Base-by-base conservation (phyloP, 257 asterid genomes). In the Solanum habrochaites region DNA sequence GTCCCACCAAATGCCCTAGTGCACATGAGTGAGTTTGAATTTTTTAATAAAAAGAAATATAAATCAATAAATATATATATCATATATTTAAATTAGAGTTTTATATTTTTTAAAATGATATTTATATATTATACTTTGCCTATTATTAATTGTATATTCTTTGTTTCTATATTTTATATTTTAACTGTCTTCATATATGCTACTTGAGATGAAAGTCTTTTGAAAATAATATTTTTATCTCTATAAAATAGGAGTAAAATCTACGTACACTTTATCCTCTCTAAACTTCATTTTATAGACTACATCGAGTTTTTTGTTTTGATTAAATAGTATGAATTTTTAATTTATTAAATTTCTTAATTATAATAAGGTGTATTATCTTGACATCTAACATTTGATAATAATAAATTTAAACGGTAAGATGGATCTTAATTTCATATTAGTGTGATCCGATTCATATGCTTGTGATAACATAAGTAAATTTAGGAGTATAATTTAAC, bases 151-250 rank as follows among this genome's bases (percentile, higher is more conserved):
- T 13, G 2, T 27, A 1, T 67, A 7, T 2, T 27, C 4, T 12
- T 67, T 67, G 16, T 2, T 13, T 67, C 4, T 67, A 12, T 27
- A 27, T 13, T 27, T 27, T 67, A 0, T 2, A 13, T 25, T 64
- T 64, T 25, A 25, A 27, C 1, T 27, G 32, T n/a, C 1, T 27
- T 67, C 0, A 6, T 11, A 0, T 67, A 4, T 0, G 5, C 2
- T 60, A 60, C 3, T 23, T 67, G 4, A 67, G 37, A 1, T 16
- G 1, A 25, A 37, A 5, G 0, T 12, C 5, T 66, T 66, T 27
- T 27, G 21, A 66, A 27, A 13, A 66, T 27, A 27, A 0, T 13
- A 7, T 66, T 27, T 25, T 2, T 6, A 27, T 7, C 9, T 27
- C 4, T 2, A 64, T 16, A 32, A 66, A 37, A 6, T 66, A 27